Evolutionary conservation across 164 flowering plant species (phyloP).

Genomic region (Annona squamosa): DNA sequence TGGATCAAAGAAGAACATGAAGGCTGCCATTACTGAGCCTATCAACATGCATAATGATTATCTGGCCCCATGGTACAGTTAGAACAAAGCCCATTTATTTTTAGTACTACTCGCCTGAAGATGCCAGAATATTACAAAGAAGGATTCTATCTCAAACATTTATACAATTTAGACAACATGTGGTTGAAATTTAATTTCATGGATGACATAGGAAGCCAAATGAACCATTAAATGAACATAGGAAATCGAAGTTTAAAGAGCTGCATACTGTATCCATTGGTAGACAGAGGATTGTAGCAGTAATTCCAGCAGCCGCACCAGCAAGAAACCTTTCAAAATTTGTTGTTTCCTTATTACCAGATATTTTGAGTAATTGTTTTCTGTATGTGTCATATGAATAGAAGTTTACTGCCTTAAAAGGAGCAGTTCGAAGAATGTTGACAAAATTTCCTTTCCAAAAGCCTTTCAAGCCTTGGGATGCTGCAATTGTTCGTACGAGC

Average conservation of each 20-base stretch:
- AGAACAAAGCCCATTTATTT: too few relatives aligned
- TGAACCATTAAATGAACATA: background rate
- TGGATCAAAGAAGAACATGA: too few relatives aligned
- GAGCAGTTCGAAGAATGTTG: conserved; percentile 91
- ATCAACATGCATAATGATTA: too few relatives aligned
- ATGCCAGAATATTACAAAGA: too few relatives aligned
- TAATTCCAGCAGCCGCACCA: conserved; percentile 92
- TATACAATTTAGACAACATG: too few relatives aligned
- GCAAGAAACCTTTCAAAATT: conserved; percentile 85
- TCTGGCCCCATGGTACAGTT: too few relatives aligned
- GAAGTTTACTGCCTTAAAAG: conserved; percentile 85
- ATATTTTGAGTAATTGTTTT: conserved; percentile 52
- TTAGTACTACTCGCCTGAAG: too few relatives aligned
- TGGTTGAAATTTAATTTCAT: too few relatives aligned
- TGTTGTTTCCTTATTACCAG: conserved; percentile 71
- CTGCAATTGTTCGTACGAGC: conserved; percentile 61
- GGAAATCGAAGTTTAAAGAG: background rate
- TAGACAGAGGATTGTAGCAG: conserved; percentile 78
- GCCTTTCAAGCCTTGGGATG: conserved; percentile 71
- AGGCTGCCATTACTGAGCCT: too few relatives aligned
- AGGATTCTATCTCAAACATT: too few relatives aligned
- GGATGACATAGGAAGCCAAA: background rate
- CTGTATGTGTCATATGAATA: conserved; percentile 85
- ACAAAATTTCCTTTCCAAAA: conserved; percentile 93
- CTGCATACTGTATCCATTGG: conserved; percentile 83